Evolutionary conservation across 495 filamentous ascomycete species (phyloP).

Genomic region (Hypoxylon crocopeplum): DNA sequence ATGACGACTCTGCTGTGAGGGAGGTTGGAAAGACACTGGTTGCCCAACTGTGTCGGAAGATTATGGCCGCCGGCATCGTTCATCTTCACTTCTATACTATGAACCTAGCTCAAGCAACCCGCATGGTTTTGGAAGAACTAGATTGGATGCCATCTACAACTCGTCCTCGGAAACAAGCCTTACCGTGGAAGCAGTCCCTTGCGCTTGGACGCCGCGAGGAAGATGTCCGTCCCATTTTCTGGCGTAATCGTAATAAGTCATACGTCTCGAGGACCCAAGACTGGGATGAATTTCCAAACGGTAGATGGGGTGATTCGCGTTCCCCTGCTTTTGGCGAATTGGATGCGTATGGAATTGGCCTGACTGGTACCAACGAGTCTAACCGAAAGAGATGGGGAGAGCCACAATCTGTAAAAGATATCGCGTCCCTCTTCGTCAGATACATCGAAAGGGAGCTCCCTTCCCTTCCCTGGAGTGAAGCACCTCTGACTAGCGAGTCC

Average conservation of each 20-base stretch:
- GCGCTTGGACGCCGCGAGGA: slow-evolving; percentile 86
- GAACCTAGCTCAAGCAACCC: slow-evolving; percentile 95
- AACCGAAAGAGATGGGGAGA: slow-evolving; percentile 96
- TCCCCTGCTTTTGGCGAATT: slow-evolving; percentile 97
- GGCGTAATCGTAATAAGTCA: slow-evolving; percentile 94
- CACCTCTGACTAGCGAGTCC: slow-evolving; percentile 81
- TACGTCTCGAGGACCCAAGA: slow-evolving; percentile 96
- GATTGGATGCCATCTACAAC: slow-evolving; percentile 75
- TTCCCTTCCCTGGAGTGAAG: slow-evolving; percentile 93
- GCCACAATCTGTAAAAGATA: slow-evolving; percentile 77
- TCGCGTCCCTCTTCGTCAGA: slow-evolving; percentile 80
- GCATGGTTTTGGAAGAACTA: slow-evolving; percentile 90
- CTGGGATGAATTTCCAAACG: slow-evolving; percentile 99
- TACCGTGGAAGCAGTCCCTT: slow-evolving; percentile 96
- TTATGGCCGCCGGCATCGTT: slow-evolving; percentile 79
- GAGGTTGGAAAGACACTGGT: slow-evolving; percentile 89
- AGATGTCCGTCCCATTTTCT: slow-evolving; percentile 98
- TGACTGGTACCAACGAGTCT: slow-evolving; percentile 96
- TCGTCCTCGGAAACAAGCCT: slow-evolving; percentile 77
- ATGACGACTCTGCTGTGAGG: slow-evolving; percentile 90
- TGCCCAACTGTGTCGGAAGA: slow-evolving; percentile 88
- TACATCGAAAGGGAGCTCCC: slow-evolving; percentile 83
- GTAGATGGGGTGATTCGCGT: slow-evolving; percentile 96
- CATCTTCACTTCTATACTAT: slow-evolving; percentile 99
- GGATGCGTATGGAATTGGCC: slow-evolving; percentile 91